Evolutionary conservation across 129 eudicot species (phyloP), one percentile per base, ranked within the genome.

Genomic region (Mikania micrantha): DNA sequence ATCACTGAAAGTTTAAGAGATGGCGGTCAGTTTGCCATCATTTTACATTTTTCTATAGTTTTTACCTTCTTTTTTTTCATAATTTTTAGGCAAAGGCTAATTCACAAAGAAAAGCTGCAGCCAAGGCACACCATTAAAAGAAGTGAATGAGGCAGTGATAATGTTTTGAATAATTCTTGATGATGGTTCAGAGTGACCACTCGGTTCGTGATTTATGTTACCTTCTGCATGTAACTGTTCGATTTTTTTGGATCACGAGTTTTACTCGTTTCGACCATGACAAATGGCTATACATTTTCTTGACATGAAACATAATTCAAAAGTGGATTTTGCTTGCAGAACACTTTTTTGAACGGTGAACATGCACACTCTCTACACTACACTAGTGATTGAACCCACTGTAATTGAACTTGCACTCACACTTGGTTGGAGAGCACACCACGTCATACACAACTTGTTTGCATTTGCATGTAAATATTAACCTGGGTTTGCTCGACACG

Each of bases 21-120:
- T 13, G 49, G 20, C 4, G 19, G 42, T 45, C 16, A 5, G 9
- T 45, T 45, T 16, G 52, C 52, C 52, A 45, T n/a, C 52, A n/a
- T n/a, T 45, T 45, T 45, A 45, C 9, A 45, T 45, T 4, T 21
- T 21, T 47, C 22, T 47, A 5, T n/a, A n/a, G 20, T 20, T 0
- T 0, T 0, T 7, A 0, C 9, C 2, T 8, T 0, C 20, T 21
- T 49, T 53, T 53, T 25, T 53, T 53, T 25, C 17, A 22, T 67
- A 5, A 25, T 24, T 62, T 47, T 13, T 77, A 90, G 97, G 79
- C 85, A 48, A 85, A 90, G 78, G 87, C 95, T 40, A 87, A 87
- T 71, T 82, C 95, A 47, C 89, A 82, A 16, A 62, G 82, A 82
- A 84, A 87, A 77, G 91, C 95, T 61, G 91, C 83, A 76, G 97